Conservation (phyloP, 179 eudicot genomes). For the Carnegiea gigantea region DNA sequence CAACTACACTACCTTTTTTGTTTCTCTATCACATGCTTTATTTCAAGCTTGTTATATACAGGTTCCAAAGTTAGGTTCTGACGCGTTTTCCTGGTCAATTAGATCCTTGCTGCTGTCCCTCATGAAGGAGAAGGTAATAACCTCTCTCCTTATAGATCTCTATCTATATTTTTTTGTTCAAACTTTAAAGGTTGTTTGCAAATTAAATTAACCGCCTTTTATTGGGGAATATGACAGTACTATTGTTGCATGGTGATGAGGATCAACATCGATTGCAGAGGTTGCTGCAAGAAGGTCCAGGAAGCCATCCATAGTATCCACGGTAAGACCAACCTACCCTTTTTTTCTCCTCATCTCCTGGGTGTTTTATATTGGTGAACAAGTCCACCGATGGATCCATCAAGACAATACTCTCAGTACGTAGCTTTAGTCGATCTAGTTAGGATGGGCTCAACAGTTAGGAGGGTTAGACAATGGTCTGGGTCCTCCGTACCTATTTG, state of each 20-base stretch:
- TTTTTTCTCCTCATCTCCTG: no score
- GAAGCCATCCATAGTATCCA: slow-evolving; percentile 26
- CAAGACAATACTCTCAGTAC: no score
- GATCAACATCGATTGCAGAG: slow-evolving; percentile 38
- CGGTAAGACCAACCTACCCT: slow-evolving; percentile 14
- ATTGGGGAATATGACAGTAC: slow-evolving; percentile 6
- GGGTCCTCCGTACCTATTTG: no score
- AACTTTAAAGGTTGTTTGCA: neutral
- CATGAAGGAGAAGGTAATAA: slow-evolving; percentile 15
- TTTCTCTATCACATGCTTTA: slow-evolving; percentile 8
- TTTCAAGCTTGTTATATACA: slow-evolving; percentile 5
- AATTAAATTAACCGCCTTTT: neutral
- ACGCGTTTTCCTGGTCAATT: neutral
- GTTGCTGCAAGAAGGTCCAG: slow-evolving; percentile 34
- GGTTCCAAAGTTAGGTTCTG: neutral
- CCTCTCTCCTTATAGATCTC: no score
- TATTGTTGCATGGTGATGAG: slow-evolving; percentile 34
- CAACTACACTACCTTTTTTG: neutral
- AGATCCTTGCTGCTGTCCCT: neutral
- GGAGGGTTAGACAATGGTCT: no score
- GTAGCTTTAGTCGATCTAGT: no score
- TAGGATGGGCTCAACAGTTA: no score
- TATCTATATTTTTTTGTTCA: neutral
- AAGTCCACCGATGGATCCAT: no score
- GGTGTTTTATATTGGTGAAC: no score